Conservation (phyloP, 805 yeast species). For the Schizosaccharomyces osmophilus region DNA sequence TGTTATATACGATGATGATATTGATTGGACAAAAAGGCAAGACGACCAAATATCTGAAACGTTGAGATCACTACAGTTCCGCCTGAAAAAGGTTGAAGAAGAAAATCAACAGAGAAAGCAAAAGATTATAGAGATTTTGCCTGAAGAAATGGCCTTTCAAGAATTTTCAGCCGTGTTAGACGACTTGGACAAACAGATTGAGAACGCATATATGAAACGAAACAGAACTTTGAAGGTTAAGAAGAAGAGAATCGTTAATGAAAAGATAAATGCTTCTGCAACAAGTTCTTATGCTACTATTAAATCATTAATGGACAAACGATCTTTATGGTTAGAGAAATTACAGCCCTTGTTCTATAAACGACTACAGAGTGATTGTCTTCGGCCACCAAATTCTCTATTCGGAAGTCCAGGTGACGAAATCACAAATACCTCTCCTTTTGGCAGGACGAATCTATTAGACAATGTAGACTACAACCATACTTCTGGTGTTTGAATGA, state of each 20-base stretch:
- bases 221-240: slow-evolving; percentile 47
- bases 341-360: not conserved
- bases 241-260: slow-evolving; percentile 19
- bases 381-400: not conserved
- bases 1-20: slow-evolving; percentile 30
- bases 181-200: slow-evolving; percentile 88
- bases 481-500: too few species aligned
- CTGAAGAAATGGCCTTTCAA: slow-evolving; percentile 82
- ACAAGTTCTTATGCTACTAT: not conserved
- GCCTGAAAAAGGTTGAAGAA: slow-evolving; percentile 33
- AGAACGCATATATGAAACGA: slow-evolving; percentile 71
- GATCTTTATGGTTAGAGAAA: not conserved
- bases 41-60: slow-evolving; percentile 88
- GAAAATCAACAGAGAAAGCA: slow-evolving; percentile 46
- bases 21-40: slow-evolving; percentile 30
- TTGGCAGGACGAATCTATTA: too few species aligned
- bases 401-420: not conserved
- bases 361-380: not conserved
- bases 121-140: slow-evolving; percentile 42
- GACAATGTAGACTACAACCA: too few species aligned
- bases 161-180: slow-evolving; percentile 76
- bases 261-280: not conserved
- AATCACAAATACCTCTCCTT: not conserved
- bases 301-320: not conserved
- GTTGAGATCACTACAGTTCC: slow-evolving; percentile 44